Base-by-base conservation (phyloP, 225 moss, liverwort and hornwort species). In the Pseudisothecium myosuroides region DNA sequence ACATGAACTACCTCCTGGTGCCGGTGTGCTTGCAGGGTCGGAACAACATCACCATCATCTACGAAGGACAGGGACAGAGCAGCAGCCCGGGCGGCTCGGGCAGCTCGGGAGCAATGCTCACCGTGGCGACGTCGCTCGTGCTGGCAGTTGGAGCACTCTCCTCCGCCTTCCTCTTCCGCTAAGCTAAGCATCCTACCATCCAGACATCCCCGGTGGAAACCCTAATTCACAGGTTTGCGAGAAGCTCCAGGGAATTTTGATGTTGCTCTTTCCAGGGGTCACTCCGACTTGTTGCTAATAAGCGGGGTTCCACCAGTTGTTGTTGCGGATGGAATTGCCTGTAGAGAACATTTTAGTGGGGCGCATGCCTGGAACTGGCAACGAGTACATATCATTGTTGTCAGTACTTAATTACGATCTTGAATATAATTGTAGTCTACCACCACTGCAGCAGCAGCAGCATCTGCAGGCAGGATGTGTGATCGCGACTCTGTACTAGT, bases 1-100 rank as follows among this genome's bases (percentile, higher is more conserved):
- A 94, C 84, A 94, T 94, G 93, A 86, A 55, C 87, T 92, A 89
- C 91, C 80, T 90, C 77, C 81, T 92, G 50, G 93, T 94, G 27
- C 93, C 93, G 5, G 64, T 71, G 5, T 94, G 93, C 84, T 85
- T 94, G 88, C 88, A 61, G 83, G 54, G n/a, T 88, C 43, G 62
- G 71, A 92, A 92, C 87, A 85, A 80, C 76, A 14, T 94, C 86
- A 92, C 92, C 80, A 89, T 94, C 86, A 88, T 85, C 84, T 81
- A 31, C 52, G 78, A 9, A 20, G 37, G 76, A 49, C 93, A 94
- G 89, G 93, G 93, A 82, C 86, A 92, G 86, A 94, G 93, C 92
- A 76, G 45, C 72, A 94, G 93, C 88, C 93, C 93, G 37, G 93
- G 93, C 75, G 5, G 2, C 24, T 39, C 45, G 11, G 77, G 65